Conservation (phyloP, 495 filamentous ascomycete species). For the Thozetella sp. region DNA sequence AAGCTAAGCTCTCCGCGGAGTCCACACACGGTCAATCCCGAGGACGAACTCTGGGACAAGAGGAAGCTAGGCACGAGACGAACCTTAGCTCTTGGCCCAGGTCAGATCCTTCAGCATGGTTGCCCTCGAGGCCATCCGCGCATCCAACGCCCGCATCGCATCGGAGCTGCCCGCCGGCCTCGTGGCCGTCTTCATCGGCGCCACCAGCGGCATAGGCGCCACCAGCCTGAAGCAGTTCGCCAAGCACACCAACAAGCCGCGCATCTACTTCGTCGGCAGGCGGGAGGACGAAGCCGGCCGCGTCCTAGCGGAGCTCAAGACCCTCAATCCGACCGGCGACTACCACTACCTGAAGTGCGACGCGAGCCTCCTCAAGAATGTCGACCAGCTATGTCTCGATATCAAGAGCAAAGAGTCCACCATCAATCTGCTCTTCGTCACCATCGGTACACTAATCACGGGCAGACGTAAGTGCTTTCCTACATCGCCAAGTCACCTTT, state of each 20-base stretch:
- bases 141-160: constrained; percentile 39
- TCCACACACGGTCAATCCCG: no score
- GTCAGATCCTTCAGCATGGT: constrained; percentile 39
- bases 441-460: constrained; percentile 24
- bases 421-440: constrained; percentile 62
- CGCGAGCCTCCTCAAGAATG: constrained; percentile 50
- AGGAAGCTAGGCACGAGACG: background rate
- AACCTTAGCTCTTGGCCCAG: constrained; percentile 12
- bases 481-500: background rate
- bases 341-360: constrained; percentile 56
- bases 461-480: constrained; percentile 17
- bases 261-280: constrained; percentile 29
- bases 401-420: constrained; percentile 49
- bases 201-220: constrained; percentile 65
- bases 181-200: constrained; percentile 64
- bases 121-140: constrained; percentile 27
- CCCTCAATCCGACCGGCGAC: constrained; percentile 43
- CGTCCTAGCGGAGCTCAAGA: constrained; percentile 37
- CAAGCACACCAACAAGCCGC: constrained; percentile 38
- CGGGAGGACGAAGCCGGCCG: constrained; percentile 38
- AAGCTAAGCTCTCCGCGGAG: no score
- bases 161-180: constrained; percentile 36
- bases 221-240: constrained; percentile 60
- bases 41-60: no score
- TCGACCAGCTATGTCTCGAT: constrained; percentile 54